These are phyloP conservation scores for Chimonanthus praecox DNA, from an alignment of 164 flowering plant species.

Conservation along the genomic window DNA sequence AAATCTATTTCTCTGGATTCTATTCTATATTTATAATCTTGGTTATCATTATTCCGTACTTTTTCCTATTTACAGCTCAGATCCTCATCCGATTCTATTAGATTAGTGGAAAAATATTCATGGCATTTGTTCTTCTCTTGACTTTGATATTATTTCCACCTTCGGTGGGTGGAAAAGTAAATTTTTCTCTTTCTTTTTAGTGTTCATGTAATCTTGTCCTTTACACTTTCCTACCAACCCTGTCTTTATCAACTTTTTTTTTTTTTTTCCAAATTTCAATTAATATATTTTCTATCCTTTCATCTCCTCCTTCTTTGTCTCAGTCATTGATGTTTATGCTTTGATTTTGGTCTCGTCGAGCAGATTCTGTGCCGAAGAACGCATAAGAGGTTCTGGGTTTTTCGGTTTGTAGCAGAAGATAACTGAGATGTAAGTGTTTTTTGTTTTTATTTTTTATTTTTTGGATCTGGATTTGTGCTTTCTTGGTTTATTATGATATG, in stretches of 20 bases:
- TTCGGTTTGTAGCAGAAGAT: background rate
- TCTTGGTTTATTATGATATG: background rate
- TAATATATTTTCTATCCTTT: background rate
- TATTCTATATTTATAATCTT: background rate
- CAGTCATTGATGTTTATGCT: background rate
- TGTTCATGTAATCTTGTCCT: background rate
- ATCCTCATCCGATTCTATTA: conserved; percentile 10
- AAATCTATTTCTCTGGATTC: background rate
- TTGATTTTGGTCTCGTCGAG: conserved; percentile 2
- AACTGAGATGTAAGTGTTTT: background rate
- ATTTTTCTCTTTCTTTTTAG: background rate
- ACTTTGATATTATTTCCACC: background rate
- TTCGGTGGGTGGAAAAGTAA: background rate
- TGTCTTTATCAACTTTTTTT: conserved; percentile 1
- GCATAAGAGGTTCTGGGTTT: background rate
- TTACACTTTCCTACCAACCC: conserved; percentile 3
- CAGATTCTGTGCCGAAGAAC: background rate
- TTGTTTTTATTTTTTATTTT: background rate
- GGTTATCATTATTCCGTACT: background rate
- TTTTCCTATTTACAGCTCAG: conserved; percentile 1
- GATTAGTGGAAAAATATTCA: background rate
- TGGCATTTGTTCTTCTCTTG: background rate
- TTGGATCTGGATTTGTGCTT: background rate
- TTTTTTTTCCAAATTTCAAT: background rate
- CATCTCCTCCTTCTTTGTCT: background rate